Evolutionary conservation across 1,284 basidiomycete species (phyloP).

Genomic region (Megacollybia platyphylla): DNA sequence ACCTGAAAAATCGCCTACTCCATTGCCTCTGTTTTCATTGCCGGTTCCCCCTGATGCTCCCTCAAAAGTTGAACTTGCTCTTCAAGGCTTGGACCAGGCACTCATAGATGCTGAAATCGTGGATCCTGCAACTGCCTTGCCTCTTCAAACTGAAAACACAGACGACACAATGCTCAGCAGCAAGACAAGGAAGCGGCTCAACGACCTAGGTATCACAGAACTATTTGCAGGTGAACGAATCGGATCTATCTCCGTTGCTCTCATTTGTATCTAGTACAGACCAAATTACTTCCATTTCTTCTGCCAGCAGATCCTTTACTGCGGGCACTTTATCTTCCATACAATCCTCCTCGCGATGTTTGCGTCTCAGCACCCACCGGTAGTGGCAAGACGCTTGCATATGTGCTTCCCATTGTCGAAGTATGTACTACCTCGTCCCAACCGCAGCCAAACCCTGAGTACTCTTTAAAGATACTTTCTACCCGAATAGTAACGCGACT

Average conservation of each 20-base stretch:
- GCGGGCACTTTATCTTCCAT: conserved; percentile 57
- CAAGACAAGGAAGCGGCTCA: conserved; percentile 49
- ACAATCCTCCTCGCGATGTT: conserved; percentile 65
- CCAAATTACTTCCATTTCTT: conserved; percentile 69
- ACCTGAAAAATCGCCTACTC: conserved; percentile 11
- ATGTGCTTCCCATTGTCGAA: conserved; percentile 87
- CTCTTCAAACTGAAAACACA: conserved; percentile 29
- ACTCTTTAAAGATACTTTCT: conserved; percentile 45
- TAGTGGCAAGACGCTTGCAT: conserved; percentile 93
- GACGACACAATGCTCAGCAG: conserved; percentile 42
- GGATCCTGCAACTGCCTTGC: conserved; percentile 37
- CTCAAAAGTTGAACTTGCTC: conserved; percentile 50
- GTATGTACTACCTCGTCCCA: conserved; percentile 21
- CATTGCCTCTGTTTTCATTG: conserved; percentile 58
- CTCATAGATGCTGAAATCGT: conserved; percentile 64
- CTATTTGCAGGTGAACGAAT: conserved; percentile 73
- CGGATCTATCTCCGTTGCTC: conserved; percentile 1
- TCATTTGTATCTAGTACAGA: conserved; percentile 54
- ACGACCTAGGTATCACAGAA: conserved; percentile 67
- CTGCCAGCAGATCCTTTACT: conserved; percentile 31
- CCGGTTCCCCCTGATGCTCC: conserved; percentile 63
- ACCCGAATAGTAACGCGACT: conserved; percentile 68
- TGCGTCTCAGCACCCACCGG: conserved; percentile 98
- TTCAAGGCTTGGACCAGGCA: conserved; percentile 70
- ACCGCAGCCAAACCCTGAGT: conserved; percentile 3